A percentile compares a stretch with the other conserved stretches of the same genome.
These are phyloP conservation scores for Ogataea paradorogensis DNA, from an alignment of 805 yeast genomes.

Conservation along the genomic window DNA sequence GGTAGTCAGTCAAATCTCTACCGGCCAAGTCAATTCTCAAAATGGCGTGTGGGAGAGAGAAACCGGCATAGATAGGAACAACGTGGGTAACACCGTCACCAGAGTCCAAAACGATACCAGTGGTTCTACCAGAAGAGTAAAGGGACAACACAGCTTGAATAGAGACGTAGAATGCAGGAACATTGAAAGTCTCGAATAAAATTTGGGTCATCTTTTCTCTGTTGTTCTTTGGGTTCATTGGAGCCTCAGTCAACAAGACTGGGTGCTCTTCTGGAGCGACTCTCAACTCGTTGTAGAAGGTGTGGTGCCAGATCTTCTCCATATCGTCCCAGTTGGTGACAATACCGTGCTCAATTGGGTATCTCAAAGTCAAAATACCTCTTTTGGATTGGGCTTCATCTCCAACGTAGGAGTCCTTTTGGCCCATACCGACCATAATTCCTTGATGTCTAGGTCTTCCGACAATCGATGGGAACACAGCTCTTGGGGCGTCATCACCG, in stretches of 20 bases:
- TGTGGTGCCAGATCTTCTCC: conserved; percentile 99
- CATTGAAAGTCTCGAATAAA: conserved; percentile 91
- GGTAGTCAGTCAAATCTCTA: conserved; percentile 98
- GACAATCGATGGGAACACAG: conserved; percentile 99
- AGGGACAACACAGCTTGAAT: conserved; percentile 78
- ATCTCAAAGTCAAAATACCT: conserved; percentile 98
- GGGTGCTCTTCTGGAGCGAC: conserved; percentile 99
- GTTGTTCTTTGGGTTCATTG: conserved; percentile 99
- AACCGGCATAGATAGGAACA: conserved; percentile 99
- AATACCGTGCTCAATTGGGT: conserved; percentile 99
- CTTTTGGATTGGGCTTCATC: conserved; percentile 99
- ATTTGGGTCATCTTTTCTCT: conserved; percentile 99
- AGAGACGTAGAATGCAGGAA: conserved; percentile 71
- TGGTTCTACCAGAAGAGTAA: conserved; percentile 87
- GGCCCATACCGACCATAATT: conserved; percentile 99
- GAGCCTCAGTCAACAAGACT: conserved; percentile 98
- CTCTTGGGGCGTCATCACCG: conserved; percentile 99
- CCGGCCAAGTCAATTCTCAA: conserved; percentile 99
- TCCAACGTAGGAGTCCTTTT: conserved; percentile 99
- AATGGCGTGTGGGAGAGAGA: conserved; percentile 98
- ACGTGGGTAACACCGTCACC: conserved; percentile 89
- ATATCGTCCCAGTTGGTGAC: conserved; percentile 99
- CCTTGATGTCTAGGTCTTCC: conserved; percentile 99
- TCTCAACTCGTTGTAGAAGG: conserved; percentile 99
- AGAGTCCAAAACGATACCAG: conserved; percentile 85